Evolutionary conservation across 2,329 filamentous ascomycete species (phyloP).

Genomic region (Paecilomyces niveus): DNA sequence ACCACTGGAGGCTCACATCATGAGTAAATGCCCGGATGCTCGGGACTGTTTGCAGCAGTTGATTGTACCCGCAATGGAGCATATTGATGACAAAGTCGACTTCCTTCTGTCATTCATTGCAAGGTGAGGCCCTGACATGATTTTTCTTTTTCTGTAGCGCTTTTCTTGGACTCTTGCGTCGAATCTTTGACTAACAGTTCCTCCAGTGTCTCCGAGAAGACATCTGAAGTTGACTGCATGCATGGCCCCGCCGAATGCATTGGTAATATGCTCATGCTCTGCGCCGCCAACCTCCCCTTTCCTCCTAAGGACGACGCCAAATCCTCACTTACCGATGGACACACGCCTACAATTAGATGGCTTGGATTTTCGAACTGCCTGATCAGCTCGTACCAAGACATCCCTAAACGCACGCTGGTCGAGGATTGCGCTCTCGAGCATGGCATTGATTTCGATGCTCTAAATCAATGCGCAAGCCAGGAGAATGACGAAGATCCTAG

Average conservation of each 20-base stretch:
- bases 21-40: conserved; percentile 95
- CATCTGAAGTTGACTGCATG: conserved; percentile 79
- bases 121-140: conserved; percentile 44
- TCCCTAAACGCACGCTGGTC: conserved; percentile 71
- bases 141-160: background rate
- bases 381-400: conserved; percentile 64
- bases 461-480: conserved; percentile 75
- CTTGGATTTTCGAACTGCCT: conserved; percentile 94
- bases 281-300: conserved; percentile 62
- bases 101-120: conserved; percentile 90
- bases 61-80: conserved; percentile 80
- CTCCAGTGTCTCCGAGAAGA: conserved; percentile 54
- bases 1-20: conserved; percentile 88
- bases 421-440: conserved; percentile 87
- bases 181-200: background rate
- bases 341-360: conserved; percentile 66
- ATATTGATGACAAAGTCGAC: conserved; percentile 74
- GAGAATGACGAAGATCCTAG: conserved; percentile 59
- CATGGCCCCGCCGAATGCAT: conserved; percentile 88
- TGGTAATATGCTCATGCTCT: conserved; percentile 91
- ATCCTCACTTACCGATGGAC: conserved; percentile 4
- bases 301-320: conserved; percentile 16
- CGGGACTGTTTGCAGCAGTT: conserved; percentile 72
- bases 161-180: background rate
- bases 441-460: conserved; percentile 69